Conservation (phyloP, 306 rosid genomes). For the Ammopiptanthus mongolicus region DNA sequence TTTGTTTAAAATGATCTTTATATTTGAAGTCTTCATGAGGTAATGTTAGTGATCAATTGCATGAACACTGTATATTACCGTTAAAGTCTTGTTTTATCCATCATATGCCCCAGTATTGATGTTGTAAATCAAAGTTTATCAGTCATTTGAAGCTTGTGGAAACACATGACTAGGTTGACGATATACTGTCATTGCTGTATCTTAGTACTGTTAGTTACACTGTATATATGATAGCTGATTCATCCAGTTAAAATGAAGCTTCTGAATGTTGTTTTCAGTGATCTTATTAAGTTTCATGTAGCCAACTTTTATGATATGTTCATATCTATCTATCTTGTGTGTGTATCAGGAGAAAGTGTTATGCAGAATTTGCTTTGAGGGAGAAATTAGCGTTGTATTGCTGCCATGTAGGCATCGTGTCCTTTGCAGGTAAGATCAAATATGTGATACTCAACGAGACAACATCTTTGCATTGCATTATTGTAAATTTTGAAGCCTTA, state of each 20-base stretch:
- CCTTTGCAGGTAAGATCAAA: slow-evolving; percentile 71
- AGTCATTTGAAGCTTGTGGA: background rate
- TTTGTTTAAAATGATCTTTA: no score
- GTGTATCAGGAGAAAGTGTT: slow-evolving; percentile 81
- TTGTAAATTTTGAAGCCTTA: background rate
- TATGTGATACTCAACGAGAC: background rate
- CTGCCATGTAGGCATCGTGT: slow-evolving; percentile 92
- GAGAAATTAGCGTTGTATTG: slow-evolving; percentile 81
- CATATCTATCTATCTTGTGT: background rate
- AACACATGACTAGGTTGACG: background rate
- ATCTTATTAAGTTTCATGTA: background rate
- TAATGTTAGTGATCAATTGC: background rate
- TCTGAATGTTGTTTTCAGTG: background rate
- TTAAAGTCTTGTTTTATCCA: background rate
- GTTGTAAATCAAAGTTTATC: background rate
- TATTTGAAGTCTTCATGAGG: background rate
- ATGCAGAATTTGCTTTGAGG: slow-evolving; percentile 90
- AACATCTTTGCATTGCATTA: background rate
- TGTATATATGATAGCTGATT: background rate
- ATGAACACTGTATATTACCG: background rate
- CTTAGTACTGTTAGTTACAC: background rate
- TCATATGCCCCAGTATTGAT: background rate
- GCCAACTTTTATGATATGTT: slow-evolving; percentile 14
- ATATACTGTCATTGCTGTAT: background rate
- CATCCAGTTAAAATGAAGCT: background rate